Evolutionary conservation across 495 filamentous ascomycete genomes (phyloP), one percentile per base, ranked within the genome.

Genomic region (Aspergillus saccharolyticus): DNA sequence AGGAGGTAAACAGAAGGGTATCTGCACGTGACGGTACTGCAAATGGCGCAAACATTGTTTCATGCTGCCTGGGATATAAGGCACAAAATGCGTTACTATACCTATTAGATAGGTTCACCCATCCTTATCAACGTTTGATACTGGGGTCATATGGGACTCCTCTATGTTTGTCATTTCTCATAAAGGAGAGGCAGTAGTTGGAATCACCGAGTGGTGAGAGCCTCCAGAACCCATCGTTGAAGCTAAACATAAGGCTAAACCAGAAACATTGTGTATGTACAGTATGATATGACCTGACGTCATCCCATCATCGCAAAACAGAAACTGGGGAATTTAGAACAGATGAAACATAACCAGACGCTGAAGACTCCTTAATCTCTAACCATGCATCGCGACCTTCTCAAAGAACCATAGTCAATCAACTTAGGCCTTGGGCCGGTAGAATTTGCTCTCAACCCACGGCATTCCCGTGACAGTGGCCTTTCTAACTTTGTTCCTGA

Each of bases 391-490:
- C 33, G 33, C 7, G 12, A 9, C 33, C 33, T 39, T 39, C 33
- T 9, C 12, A 5, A 39, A 28, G 25, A 28, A 4, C 3, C 3
- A 28, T 8, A 12, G 4, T 39, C 14, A 2, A 2, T 12, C 33
- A 39, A 12, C 33, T 44, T 17, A 58, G 24, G 49, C 49, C 55
- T 58, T 53, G 6, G 44, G 44, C 39, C 75, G 70, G 56, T 80
- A 87, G 68, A 95, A 97, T 74, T 89, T 91, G 61, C 78, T 85
- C 53, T 85, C 82, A 51, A 97, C 82, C 74, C 96, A 98, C 28
- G 94, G 95, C 94, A 98, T 96, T 78, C 91, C 93, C 2, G 83
- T 80, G 33, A 97, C 89, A 10, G 78, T 81, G 0, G 89, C 94
- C 77, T 85, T 86, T 64, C 90, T 83, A 62, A 80, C 74, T 78